Evolutionary conservation across 768 basidiomycete genomes (phyloP), one percentile per base, ranked within the genome.

Genomic region (Mycena vulgaris): DNA sequence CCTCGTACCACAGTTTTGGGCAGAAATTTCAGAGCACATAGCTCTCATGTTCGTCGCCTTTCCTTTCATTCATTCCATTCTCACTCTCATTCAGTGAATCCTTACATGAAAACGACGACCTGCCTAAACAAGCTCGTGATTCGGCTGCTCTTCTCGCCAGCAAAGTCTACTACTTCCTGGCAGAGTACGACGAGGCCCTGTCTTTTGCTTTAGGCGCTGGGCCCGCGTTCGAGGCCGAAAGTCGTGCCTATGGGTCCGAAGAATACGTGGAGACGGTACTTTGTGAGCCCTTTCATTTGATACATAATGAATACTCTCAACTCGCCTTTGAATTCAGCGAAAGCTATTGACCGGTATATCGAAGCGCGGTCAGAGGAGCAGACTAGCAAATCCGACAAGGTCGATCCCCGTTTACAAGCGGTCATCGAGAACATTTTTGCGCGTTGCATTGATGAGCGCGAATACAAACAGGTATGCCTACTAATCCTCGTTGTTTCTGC

Each of bases 111-210:
- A 90, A 88, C 66, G 86, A 92, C 16, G 89, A 93, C 40, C 86
- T 98, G 10, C 88, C 93, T 0, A 87, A 89, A 71, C 84, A 90
- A 58, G 90, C 93, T 17, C 92, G 94, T 40, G 89, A 94, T 75
- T 88, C 91, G 58, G 97, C 98, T 23, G 95, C 97, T 25, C 85
- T 99, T 58, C 87, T 99, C 31, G 93, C 94, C n/a, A 97, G 96
- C 87, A 99, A 99, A 80, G 94, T 99, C 57, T 99, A 99, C 82
- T 99, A 96, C 83, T 97, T 93, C 87, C 87, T 99, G 56, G 96
- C 94, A 72, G 95, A 95, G 80, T 94, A 97, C 75, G 95, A 97
- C 77, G 98, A 99, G 79, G 95, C 97, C 31, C 88, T 99, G 67
- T 93, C 95, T 16, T 98, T 98, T 77, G 98, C 98, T 25, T 90